Evolutionary conservation across 169 alveolate genomes (phyloP).

Genomic region (Cryptosporidium sp.): DNA sequence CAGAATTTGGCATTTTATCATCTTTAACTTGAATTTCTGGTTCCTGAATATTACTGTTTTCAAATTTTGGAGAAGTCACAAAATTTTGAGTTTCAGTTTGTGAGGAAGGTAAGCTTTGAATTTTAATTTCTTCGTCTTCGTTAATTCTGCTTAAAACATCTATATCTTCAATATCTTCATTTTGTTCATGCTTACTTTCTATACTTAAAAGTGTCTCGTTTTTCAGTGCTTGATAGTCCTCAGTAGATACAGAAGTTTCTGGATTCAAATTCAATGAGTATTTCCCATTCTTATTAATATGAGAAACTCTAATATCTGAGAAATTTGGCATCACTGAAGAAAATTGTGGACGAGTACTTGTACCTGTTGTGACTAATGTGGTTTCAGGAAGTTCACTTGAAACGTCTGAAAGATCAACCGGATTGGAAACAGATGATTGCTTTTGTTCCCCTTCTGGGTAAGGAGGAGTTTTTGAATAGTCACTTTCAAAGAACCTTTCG

Average conservation of each 20-base stretch:
- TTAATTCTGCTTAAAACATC: neutral
- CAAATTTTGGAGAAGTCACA: neutral
- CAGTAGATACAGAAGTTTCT: constrained; percentile 2
- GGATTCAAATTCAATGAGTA: neutral
- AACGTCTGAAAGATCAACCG: neutral
- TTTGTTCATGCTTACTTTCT: neutral
- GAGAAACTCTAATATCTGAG: constrained; percentile 18
- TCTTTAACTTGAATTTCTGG: neutral
- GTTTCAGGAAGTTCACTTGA: neutral
- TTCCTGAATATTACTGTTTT: neutral
- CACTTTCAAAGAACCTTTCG: constrained; percentile 51
- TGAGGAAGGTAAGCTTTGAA: neutral
- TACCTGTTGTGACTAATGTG: neutral
- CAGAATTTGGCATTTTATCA: neutral
- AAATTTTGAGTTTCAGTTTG: neutral
- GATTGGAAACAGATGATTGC: neutral
- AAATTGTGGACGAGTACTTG: neutral
- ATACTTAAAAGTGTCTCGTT: neutral
- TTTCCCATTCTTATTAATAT: neutral
- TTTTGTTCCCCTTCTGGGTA: neutral
- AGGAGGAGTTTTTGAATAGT: constrained; percentile 49
- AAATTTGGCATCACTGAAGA: neutral
- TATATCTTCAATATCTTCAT: constrained; percentile 9
- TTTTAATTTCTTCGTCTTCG: neutral
- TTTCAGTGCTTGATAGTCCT: neutral